Conservation (phyloP, 352 stramenopile species). For the Phytophthora syringae region DNA sequence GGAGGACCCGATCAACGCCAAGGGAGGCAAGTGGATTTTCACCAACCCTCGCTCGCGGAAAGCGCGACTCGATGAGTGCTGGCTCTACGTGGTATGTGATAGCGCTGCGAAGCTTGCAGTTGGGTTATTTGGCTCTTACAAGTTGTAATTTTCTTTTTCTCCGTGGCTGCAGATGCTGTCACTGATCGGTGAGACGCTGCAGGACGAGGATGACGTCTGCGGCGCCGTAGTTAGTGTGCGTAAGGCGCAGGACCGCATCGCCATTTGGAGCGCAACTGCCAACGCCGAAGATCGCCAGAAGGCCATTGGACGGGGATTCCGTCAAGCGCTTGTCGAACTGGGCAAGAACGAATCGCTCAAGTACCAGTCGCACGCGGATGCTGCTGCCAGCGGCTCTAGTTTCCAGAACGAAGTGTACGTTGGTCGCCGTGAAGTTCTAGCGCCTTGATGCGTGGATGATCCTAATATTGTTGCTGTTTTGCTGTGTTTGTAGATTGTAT, state of each 20-base stretch:
- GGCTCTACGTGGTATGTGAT: constrained; percentile 92
- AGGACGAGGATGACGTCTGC: constrained; percentile 95
- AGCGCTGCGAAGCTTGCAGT: neutral
- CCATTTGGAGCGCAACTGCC: constrained; percentile 93
- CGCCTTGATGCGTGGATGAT: neutral
- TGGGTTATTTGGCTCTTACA: constrained; percentile 5
- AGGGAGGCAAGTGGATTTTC: constrained; percentile 97
- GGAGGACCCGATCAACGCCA: constrained; percentile 96
- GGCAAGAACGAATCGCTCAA: constrained; percentile 90
- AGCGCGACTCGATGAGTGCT: constrained; percentile 94
- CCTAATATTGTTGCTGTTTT: constrained; percentile 18
- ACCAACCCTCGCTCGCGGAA: constrained; percentile 94
- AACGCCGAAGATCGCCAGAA: constrained; percentile 77
- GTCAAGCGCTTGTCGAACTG: constrained; percentile 80
- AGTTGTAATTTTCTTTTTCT: neutral
- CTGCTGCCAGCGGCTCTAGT: constrained; percentile 87
- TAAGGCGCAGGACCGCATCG: constrained; percentile 95
- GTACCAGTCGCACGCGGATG: constrained; percentile 89
- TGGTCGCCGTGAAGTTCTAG: neutral
- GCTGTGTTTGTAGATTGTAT: constrained; percentile 74
- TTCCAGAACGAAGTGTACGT: constrained; percentile 93
- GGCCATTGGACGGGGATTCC: constrained; percentile 83
- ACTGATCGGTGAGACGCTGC: constrained; percentile 96
- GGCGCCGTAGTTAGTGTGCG: constrained; percentile 96
- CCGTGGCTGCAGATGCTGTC: constrained; percentile 84